These are phyloP conservation scores for Somion occarium DNA, from an alignment of 1,284 basidiomycete genomes.

Conservation along the genomic window DNA sequence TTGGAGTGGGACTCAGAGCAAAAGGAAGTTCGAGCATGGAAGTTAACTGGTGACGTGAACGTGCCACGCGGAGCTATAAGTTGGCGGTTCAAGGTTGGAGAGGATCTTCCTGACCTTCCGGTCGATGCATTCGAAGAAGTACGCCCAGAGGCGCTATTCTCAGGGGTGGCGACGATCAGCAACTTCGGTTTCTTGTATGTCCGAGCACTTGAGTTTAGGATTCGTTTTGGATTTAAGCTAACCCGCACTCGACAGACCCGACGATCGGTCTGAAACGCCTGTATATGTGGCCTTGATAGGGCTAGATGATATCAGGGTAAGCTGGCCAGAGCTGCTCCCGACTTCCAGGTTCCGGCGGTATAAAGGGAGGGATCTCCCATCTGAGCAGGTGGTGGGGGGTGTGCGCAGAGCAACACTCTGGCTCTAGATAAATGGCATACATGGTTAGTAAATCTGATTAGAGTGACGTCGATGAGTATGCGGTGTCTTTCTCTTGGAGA, in stretches of 20 bases:
- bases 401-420: background rate
- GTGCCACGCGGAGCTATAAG: constrained; percentile 17
- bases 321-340: background rate
- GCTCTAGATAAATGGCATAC: background rate
- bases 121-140: background rate
- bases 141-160: too few relatives aligned
- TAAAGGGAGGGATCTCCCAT: background rate
- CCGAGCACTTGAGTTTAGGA: background rate
- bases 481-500: too few relatives aligned
- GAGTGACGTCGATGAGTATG: too few relatives aligned
- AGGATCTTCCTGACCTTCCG: background rate
- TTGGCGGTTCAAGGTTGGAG: constrained; percentile 9
- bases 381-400: background rate
- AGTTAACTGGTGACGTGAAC: constrained; percentile 19
- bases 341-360: background rate
- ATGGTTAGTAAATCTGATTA: background rate
- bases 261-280: background rate
- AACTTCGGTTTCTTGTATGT: background rate
- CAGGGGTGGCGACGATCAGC: background rate
- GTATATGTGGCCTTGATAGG: background rate
- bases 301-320: background rate
- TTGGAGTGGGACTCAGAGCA: constrained; percentile 11
- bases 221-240: background rate
- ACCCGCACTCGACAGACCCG: background rate
- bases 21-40: constrained; percentile 13